Percentiles rank a stretch among this genome's conserved stretches.
Conservation (phyloP, 2,329 filamentous ascomycete species). For the Rhynchosporium agropyri region DNA sequence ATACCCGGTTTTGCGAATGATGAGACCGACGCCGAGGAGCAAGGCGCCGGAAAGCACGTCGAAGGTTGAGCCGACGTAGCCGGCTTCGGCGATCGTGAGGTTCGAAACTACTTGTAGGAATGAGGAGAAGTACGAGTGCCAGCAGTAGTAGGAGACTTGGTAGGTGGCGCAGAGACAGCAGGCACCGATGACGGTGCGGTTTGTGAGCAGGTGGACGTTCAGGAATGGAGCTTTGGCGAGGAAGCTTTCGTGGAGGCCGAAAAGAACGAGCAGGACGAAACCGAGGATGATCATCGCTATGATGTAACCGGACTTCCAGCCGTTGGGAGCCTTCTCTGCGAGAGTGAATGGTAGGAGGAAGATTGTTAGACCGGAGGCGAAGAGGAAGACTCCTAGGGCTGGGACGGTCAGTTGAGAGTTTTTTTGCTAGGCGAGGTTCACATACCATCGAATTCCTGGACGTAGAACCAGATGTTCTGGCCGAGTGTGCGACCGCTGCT, state of each 20-base stretch:
- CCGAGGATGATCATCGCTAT: slow-evolving; percentile 36
- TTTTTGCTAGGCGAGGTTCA: slow-evolving; percentile 52
- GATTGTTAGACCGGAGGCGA: slow-evolving; percentile 61
- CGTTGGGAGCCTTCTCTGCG: slow-evolving; percentile 32
- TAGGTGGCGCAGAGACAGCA: slow-evolving; percentile 32
- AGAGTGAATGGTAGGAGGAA: slow-evolving; percentile 51
- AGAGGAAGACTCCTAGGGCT: slow-evolving; percentile 48
- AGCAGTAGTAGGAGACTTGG: slow-evolving; percentile 53
- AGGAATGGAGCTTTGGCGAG: slow-evolving; percentile 41
- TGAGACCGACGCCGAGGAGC: slow-evolving; percentile 55
- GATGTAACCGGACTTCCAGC: slow-evolving; percentile 28
- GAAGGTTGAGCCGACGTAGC: slow-evolving; percentile 43
- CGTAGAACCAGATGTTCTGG: slow-evolving; percentile 44
- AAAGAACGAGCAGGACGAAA: slow-evolving; percentile 29
- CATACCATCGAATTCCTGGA: slow-evolving; percentile 37
- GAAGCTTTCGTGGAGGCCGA: slow-evolving; percentile 43
- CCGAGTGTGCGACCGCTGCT: slow-evolving; percentile 31
- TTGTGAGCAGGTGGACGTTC: slow-evolving; percentile 30
- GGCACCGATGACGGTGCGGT: slow-evolving; percentile 43
- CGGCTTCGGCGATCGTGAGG: slow-evolving; percentile 35
- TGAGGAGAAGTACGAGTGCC: slow-evolving; percentile 59
- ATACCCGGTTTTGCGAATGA: slow-evolving; percentile 40
- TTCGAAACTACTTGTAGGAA: slow-evolving; percentile 58
- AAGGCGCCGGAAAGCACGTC: slow-evolving; percentile 61
- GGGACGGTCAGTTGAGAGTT: slow-evolving; percentile 12